These are phyloP conservation scores for Aphanoascus verrucosus DNA, from an alignment of 2,329 filamentous ascomycete genomes.

Conservation along the genomic window DNA sequence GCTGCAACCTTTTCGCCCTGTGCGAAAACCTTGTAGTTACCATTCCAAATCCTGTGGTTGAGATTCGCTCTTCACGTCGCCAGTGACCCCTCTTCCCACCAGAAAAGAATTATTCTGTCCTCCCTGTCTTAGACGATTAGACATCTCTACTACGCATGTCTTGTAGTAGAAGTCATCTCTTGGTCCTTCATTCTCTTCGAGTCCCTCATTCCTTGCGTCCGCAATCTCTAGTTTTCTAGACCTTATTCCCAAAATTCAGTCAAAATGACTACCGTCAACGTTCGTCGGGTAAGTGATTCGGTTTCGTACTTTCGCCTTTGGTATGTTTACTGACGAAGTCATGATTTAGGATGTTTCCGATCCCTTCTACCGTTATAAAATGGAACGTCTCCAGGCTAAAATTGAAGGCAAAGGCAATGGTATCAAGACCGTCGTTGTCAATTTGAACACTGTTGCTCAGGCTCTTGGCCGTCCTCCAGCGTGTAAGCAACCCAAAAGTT, in stretches of 20 bases:
- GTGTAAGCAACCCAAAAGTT: slow-evolving; percentile 39
- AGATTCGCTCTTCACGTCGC: slow-evolving; percentile 34
- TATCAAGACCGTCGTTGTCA: slow-evolving; percentile 98
- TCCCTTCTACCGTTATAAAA: slow-evolving; percentile 99
- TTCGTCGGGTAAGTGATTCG: slow-evolving; percentile 55
- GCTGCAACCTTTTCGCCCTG: slow-evolving; percentile 95
- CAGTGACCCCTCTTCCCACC: slow-evolving; percentile 18
- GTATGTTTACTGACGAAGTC: slow-evolving; percentile 15
- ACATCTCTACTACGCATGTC: slow-evolving; percentile 45
- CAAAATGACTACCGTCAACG: slow-evolving; percentile 96
- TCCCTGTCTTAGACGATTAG: slow-evolving; percentile 8
- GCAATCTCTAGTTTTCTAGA: slow-evolving; percentile 23
- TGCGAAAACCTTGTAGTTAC: slow-evolving; percentile 84
- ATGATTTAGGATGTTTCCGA: slow-evolving; percentile 67
- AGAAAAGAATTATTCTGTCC: slow-evolving; percentile 19
- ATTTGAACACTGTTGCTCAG: slow-evolving; percentile 83
- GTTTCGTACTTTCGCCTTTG: neutral
- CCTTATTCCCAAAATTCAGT: slow-evolving; percentile 30
- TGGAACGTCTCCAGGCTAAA: slow-evolving; percentile 97
- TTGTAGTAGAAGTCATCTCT: slow-evolving; percentile 40
- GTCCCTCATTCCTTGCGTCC: slow-evolving; percentile 20
- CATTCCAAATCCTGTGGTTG: slow-evolving; percentile 90
- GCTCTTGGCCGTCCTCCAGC: slow-evolving; percentile 84
- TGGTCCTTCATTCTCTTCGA: slow-evolving; percentile 37
- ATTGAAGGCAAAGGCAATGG: slow-evolving; percentile 99